Percentiles rank a stretch among this genome's conserved stretches.
phyloP scores from a whole-genome alignment of 2,329 filamentous ascomycete species.

The Aspergillus flavus region DNA sequence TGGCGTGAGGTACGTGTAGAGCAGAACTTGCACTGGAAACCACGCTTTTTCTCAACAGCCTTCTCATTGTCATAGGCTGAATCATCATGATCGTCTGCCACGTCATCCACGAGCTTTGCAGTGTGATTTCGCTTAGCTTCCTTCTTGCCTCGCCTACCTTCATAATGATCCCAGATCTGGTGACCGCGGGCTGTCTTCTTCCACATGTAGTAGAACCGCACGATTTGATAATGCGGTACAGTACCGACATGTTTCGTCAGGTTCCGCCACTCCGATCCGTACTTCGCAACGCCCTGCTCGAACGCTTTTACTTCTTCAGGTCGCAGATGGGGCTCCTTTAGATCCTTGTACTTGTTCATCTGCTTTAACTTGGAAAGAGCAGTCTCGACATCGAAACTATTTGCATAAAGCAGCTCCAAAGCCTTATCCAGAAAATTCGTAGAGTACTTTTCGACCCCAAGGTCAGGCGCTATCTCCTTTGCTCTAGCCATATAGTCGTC shows the following conservation, averaged over 20 bases:
- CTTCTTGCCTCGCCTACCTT: conserved; percentile 87
- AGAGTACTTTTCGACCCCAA: conserved; percentile 73
- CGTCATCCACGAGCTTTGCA: conserved; percentile 83
- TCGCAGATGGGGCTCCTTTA: conserved; percentile 82
- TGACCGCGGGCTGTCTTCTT: conserved; percentile 88
- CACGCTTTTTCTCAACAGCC: conserved; percentile 74
- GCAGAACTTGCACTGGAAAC: conserved; percentile 95
- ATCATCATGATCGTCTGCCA: conserved; percentile 90
- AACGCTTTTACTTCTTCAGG: conserved; percentile 84
- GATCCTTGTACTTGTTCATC: conserved; percentile 66
- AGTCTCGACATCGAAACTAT: conserved; percentile 70
- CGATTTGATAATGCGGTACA: conserved; percentile 75
- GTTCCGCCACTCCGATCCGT: conserved; percentile 82
- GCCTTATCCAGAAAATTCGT: conserved; percentile 90
- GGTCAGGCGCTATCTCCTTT: conserved; percentile 63
- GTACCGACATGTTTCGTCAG: conserved; percentile 82
- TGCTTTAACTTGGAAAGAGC: conserved; percentile 71
- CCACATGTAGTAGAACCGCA: conserved; percentile 96
- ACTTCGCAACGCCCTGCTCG: conserved; percentile 86
- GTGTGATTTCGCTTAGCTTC: conserved; percentile 68
- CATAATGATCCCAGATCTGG: conserved; percentile 87
- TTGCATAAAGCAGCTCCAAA: conserved; percentile 69
- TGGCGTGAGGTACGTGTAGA: conserved; percentile 76
- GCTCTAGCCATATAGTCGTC: conserved; percentile 76
- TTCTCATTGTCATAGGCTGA: conserved; percentile 94